These are phyloP conservation scores for Sporothrix globosa DNA, from an alignment of 2,329 filamentous ascomycete genomes.

Conservation along the genomic window DNA sequence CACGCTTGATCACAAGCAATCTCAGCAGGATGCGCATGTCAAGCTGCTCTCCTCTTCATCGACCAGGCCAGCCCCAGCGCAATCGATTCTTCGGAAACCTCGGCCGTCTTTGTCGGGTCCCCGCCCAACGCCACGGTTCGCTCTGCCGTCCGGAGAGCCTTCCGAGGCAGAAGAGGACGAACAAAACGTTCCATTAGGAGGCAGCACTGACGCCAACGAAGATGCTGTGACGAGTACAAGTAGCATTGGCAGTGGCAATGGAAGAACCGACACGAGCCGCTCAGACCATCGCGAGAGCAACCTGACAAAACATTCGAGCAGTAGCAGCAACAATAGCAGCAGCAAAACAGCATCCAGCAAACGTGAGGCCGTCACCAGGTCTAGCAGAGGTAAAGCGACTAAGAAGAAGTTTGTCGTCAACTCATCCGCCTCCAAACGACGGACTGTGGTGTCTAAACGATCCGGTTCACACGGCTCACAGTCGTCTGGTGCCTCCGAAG, in stretches of 20 bases:
- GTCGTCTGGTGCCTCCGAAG: conserved; percentile 46
- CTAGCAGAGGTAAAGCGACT: conserved; percentile 13
- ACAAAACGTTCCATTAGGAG: conserved; percentile 27
- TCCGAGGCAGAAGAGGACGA: conserved; percentile 46
- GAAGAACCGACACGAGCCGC: not conserved
- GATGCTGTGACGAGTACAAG: conserved; percentile 33
- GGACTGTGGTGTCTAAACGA: conserved; percentile 52
- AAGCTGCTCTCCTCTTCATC: conserved; percentile 47
- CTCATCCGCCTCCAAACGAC: conserved; percentile 50
- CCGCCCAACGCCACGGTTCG: conserved; percentile 64
- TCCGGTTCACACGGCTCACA: conserved; percentile 58
- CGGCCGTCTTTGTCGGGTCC: conserved; percentile 50
- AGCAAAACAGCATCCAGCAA: conserved; percentile 22
- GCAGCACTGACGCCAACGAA: conserved; percentile 37
- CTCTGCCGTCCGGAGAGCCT: conserved; percentile 52
- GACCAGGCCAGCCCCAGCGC: conserved; percentile 53
- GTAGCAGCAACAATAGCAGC: conserved; percentile 14
- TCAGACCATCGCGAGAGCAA: not conserved
- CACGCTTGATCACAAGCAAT: not conserved
- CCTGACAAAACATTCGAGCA: not conserved
- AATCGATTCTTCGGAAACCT: conserved; percentile 64
- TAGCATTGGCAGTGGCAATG: conserved; percentile 23
- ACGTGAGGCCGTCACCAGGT: not conserved
- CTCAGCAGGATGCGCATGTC: conserved; percentile 28
- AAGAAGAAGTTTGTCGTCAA: conserved; percentile 50